phyloP scores from a whole-genome alignment of 768 basidiomycete species.

The Crassisporium funariophilum region DNA sequence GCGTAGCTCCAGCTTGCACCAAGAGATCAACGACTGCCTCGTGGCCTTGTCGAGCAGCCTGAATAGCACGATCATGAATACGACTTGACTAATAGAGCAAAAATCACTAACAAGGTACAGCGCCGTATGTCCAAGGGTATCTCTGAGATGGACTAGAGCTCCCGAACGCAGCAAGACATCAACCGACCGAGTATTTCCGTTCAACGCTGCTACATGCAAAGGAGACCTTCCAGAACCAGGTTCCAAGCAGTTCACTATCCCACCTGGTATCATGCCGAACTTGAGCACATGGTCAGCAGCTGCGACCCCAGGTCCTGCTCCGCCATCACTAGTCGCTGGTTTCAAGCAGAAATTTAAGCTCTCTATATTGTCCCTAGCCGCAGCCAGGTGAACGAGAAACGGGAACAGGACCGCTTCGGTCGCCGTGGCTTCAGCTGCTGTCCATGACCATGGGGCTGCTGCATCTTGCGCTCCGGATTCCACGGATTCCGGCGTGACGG shows the following conservation, averaged over 20 bases:
- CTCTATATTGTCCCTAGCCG: slow-evolving; percentile 67
- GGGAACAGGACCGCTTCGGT: slow-evolving; percentile 76
- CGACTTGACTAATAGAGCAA: slow-evolving; percentile 1
- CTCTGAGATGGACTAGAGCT: slow-evolving; percentile 81
- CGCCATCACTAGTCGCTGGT: slow-evolving; percentile 27
- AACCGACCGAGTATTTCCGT: slow-evolving; percentile 52
- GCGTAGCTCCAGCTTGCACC: slow-evolving; percentile 71
- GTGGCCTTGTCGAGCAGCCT: slow-evolving; percentile 80
- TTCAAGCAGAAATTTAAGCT: slow-evolving; percentile 63
- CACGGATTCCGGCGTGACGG: slow-evolving; percentile 40
- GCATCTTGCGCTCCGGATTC: slow-evolving; percentile 42
- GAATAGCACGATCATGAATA: slow-evolving; percentile 5
- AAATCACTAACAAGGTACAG: slow-evolving; percentile 69
- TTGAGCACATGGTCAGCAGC: slow-evolving; percentile 34
- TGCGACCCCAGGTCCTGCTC: too few species aligned
- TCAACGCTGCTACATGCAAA: slow-evolving; percentile 76
- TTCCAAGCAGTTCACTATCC: slow-evolving; percentile 74
- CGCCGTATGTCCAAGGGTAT: slow-evolving; percentile 79
- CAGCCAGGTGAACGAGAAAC: slow-evolving; percentile 78
- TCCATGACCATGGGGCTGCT: slow-evolving; percentile 75
- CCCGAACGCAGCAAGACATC: slow-evolving; percentile 65
- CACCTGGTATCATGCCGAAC: slow-evolving; percentile 54
- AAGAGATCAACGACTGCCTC: slow-evolving; percentile 61
- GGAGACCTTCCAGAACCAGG: slow-evolving; percentile 72
- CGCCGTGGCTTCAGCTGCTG: slow-evolving; percentile 70